Base-by-base conservation (phyloP, 2,329 filamentous ascomycete species). In the Botrytis pseudocinerea region DNA sequence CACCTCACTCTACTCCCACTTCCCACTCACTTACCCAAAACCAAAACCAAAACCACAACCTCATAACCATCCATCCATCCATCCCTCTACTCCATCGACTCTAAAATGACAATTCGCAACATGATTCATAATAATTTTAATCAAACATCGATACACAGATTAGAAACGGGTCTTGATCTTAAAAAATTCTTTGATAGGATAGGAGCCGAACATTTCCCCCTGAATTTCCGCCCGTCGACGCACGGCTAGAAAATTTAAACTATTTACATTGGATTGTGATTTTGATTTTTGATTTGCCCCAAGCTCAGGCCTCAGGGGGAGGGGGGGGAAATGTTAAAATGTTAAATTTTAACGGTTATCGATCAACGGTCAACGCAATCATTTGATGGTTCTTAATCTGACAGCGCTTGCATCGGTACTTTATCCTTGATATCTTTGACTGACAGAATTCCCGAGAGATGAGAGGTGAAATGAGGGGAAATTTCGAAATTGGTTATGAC, bases 161-260 rank as follows among this genome's bases (percentile, higher is more conserved):
- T 18, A 42, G 38, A 40, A 40, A 62, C 16, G 25, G 60, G 60
- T 57, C 51, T 8, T 57, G 51, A 57, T 57, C 60, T 59, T 28
- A 62, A n/a, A 16, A 32, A 62, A 42, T 38, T 38, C 25, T 63
- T 28, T 42, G 35, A 63, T 54, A n/a, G 48, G 48, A 38, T 32
- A 59, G 28, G 59, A 61, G 35, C 59, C 59, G 59, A n/a, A n/a
- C 38, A 38, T 18, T 62, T 35, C 16, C 62, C 62, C 62, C 62
- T 64, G 62, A 64, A 64, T 64, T 16, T 46, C 42, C 18, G 10
- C 7, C 22, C 14, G 16, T 18, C 38, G 7, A 38, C 38, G 61
- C 61, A 64, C 28, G 42, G 42, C 20, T 64, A 32, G 10, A 42
- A 42, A 64, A 25, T 64, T 64, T 64, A 46, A 14, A 35, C 40